Evolutionary conservation across 2,329 filamentous ascomycete species (phyloP), one percentile per base, ranked within the genome.

Genomic region (Talaromyces islandicus): DNA sequence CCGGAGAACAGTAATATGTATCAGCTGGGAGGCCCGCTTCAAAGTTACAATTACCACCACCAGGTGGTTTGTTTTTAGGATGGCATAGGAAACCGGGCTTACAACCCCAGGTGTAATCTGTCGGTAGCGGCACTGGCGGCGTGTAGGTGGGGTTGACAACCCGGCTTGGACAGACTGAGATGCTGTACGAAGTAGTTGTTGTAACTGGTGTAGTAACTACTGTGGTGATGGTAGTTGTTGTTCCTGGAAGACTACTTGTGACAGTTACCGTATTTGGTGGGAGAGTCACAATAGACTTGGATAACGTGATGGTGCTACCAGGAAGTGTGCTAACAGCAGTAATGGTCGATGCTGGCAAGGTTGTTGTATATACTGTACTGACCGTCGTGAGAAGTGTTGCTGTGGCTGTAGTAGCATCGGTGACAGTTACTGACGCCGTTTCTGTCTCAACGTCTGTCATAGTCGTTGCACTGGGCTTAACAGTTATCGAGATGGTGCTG

Each of bases 41-140:
- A 32, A 79, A 63, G 38, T 72, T 73, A 62, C 78, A 80, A n/a
- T 68, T 63, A 25, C 30, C 60, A 10, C 58, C 60, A 25, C 57
- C 57, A 0, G 64, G 66, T 11, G 58, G 58, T 53, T 71, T 74
- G 41, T 58, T 52, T 4, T 67, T 67, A 14, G 76, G 76, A 54
- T 68, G 71, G 56, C 78, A 80, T 19, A 80, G 66, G 52, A 66
- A 76, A 17, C 76, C 77, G 14, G 78, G 77, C 38, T 73, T 68
- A 60, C 78, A 80, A 46, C 78, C 78, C 75, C 75, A 78, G 11
- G 72, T 72, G 30, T 72, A 71, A 54, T 73, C 65, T 2, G 65
- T 64, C 21, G 71, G 71, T 17, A 69, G 64, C 10, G 67, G 62
- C 11, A 52, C 60, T 1, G 64, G 35, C 9, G 68, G 66, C 9